Conservation (phyloP, 768 basidiomycete species). For the Mycena olivaceomarginata region DNA sequence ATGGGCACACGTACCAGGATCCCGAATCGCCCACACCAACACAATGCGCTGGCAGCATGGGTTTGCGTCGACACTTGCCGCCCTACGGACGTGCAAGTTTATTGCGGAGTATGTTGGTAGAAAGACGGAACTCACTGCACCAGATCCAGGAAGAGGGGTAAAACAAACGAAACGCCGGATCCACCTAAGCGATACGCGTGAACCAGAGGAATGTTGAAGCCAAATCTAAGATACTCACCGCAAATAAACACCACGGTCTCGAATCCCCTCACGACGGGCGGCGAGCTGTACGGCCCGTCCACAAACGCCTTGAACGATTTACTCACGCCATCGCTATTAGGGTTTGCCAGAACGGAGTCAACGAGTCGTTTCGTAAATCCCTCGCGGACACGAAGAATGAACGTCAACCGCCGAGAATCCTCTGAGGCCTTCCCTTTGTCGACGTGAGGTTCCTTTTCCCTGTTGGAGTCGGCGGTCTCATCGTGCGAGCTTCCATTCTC, state of each 20-base stretch:
- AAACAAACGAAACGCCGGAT: slow-evolving; percentile 69
- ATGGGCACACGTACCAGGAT: slow-evolving; percentile 53
- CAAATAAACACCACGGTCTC: slow-evolving; percentile 64
- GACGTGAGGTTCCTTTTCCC: background rate
- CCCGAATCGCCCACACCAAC: slow-evolving; percentile 68
- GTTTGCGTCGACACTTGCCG: slow-evolving; percentile 48
- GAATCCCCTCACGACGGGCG: slow-evolving; percentile 58
- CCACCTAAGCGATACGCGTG: slow-evolving; percentile 58
- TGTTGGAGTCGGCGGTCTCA: background rate
- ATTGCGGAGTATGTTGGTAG: background rate
- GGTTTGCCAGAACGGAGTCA: slow-evolving; percentile 14
- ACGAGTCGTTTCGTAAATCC: slow-evolving; percentile 70
- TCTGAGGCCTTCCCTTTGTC: background rate
- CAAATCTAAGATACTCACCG: slow-evolving; percentile 50
- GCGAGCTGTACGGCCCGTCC: slow-evolving; percentile 65
- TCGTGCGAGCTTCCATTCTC: background rate
- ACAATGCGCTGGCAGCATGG: slow-evolving; percentile 55
- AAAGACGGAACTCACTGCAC: slow-evolving; percentile 57
- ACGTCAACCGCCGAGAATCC: slow-evolving; percentile 56
- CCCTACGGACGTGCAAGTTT: slow-evolving; percentile 44
- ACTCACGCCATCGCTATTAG: background rate
- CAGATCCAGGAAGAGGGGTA: slow-evolving; percentile 65
- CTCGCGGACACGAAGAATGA: slow-evolving; percentile 68
- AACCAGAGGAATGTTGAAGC: too few species aligned
- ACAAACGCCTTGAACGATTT: slow-evolving; percentile 34